Percentiles rank a stretch among this genome's conserved stretches.
Evolutionary conservation across 2,329 filamentous ascomycete species (phyloP).

Genomic region (Fusarium sp.): DNA sequence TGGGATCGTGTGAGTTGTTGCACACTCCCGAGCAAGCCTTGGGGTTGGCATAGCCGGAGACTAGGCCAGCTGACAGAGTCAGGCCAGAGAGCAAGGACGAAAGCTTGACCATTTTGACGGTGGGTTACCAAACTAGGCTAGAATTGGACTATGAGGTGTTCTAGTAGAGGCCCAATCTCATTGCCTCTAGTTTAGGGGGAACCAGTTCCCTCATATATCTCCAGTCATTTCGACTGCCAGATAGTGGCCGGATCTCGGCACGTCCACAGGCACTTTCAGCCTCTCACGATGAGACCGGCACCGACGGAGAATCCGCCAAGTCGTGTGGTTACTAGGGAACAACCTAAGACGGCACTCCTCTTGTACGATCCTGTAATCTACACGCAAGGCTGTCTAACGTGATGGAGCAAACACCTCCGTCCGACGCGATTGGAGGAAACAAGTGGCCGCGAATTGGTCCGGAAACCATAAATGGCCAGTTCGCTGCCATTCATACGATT

Average conservation of each 20-base stretch:
- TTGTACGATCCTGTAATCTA: constrained; percentile 10
- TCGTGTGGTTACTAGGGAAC: neutral
- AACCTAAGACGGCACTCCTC: neutral
- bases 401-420: neutral
- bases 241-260: neutral
- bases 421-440: neutral
- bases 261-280: neutral
- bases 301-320: neutral
- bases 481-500: neutral
- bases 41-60: constrained; percentile 43
- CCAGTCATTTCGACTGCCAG: neutral
- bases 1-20: constrained; percentile 52
- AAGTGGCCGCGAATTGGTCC: neutral
- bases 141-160: neutral
- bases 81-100: constrained; percentile 9
- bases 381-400: neutral
- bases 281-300: neutral
- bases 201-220: neutral
- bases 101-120: constrained; percentile 17
- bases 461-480: neutral
- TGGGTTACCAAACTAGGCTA: neutral
- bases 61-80: constrained; percentile 3
- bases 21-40: constrained; percentile 53
- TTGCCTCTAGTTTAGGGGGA: neutral
- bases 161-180: too few species aligned